phyloP scores from a whole-genome alignment of 495 filamentous ascomycete species.

The Hypoxylon cercidicola region DNA sequence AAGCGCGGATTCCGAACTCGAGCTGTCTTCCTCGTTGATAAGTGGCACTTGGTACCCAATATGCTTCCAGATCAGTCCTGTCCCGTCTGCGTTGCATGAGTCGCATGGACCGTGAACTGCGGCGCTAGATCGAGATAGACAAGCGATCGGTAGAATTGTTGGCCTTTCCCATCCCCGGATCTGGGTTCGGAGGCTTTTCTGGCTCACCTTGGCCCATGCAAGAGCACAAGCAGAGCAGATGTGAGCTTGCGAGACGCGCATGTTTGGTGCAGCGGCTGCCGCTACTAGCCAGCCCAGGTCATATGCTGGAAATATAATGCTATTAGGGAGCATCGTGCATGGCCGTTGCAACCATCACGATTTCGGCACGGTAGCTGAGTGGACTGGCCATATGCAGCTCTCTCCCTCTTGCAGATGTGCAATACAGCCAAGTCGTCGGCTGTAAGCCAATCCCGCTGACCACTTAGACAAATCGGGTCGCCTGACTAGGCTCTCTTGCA shows the following conservation, averaged over 20 bases:
- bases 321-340: constrained; percentile 48
- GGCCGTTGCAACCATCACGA: constrained; percentile 48
- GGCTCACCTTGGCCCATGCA: constrained; percentile 38
- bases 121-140: constrained; percentile 39
- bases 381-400: constrained; percentile 47
- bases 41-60: constrained; percentile 3
- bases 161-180: constrained; percentile 35
- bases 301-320: constrained; percentile 45
- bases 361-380: constrained; percentile 43
- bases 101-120: constrained; percentile 32
- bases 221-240: constrained; percentile 34
- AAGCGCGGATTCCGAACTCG: constrained; percentile 27
- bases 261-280: constrained; percentile 9
- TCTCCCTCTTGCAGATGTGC: constrained; percentile 46
- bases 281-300: constrained; percentile 45
- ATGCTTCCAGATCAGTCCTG: constrained; percentile 23
- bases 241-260: constrained; percentile 39
- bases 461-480: constrained; percentile 49
- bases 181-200: constrained; percentile 43
- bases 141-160: constrained; percentile 35
- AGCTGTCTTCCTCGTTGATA: neutral
- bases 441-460: constrained; percentile 49
- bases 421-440: constrained; percentile 42
- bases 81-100: neutral
- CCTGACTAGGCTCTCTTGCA: constrained; percentile 47